Percentiles rank a stretch among this genome's conserved stretches.
phyloP scores from a whole-genome alignment of 75 land plant genomes.

The Cupressus sempervirens region DNA sequence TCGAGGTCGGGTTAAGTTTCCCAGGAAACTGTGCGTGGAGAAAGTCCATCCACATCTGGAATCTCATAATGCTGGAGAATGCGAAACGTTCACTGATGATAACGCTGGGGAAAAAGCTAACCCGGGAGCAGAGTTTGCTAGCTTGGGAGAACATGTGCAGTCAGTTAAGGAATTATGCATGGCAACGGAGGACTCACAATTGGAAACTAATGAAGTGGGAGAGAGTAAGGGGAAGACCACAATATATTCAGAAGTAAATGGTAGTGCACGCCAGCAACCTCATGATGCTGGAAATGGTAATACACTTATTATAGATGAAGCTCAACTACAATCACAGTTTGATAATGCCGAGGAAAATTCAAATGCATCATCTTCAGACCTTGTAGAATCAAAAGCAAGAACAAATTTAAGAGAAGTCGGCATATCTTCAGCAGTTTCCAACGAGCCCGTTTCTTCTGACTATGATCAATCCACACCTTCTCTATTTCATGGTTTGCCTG shows the following conservation, averaged over 20 bases:
- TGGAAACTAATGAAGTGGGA: not conserved
- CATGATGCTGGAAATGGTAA: not conserved
- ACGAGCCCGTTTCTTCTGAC: not conserved
- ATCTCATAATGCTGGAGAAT: not conserved
- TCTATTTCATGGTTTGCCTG: constrained; percentile 6
- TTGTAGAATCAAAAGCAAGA: not conserved
- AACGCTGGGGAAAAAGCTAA: not conserved
- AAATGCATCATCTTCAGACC: not conserved
- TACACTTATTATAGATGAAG: not conserved
- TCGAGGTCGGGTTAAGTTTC: not conserved
- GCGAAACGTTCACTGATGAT: not conserved
- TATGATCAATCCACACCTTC: not conserved
- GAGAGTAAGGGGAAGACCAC: not conserved
- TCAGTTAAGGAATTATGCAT: not conserved
- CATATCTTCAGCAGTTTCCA: not conserved
- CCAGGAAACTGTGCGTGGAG: constrained; percentile 4
- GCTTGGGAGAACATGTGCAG: not conserved
- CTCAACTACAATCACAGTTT: not conserved
- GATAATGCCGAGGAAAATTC: not conserved
- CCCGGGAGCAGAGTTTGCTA: not conserved
- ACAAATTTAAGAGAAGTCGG: not conserved
- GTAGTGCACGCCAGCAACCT: not conserved
- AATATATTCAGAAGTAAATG: not conserved
- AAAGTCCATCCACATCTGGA: constrained; percentile 11
- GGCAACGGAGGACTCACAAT: not conserved